Evolutionary conservation across 129 eudicot species (phyloP), one percentile per base, ranked within the genome.

Genomic region (Ambrosia trifida): DNA sequence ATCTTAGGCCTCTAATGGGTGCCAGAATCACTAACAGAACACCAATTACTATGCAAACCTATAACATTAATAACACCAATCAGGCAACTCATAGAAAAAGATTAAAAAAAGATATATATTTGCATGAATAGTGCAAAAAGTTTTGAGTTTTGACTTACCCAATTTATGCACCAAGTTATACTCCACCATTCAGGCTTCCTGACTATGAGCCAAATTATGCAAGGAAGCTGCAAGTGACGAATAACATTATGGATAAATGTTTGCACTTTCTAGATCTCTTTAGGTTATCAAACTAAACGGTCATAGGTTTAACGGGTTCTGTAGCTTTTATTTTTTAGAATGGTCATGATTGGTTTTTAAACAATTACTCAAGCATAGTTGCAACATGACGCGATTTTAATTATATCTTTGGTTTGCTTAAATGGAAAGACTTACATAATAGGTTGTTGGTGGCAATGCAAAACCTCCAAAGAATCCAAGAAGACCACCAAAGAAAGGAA

Each of bases 401-500:
- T 3, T 5, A 19, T 49, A 49, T 49, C 1, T 4, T 13, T 49
- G 19, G n/a, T n/a, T 49, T 49, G 4, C 7, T 49, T 49, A 18
- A 52, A 69, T 14, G 14, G 10, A n/a, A 43, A n/a, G 19, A 38
- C 85, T 84, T 65, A 89, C 93, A 50, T 36, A 86, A 63, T 86
- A 89, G 53, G 86, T 47, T 24, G 89, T 86, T 54, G 92, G 96
- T 54, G 90, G 88, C 76, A 86, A 76, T 57, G 94, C 94, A 76
- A 90, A 81, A 18, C 94, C 94, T 56, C 89, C 91, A 71, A 86
- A 89, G 85, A 89, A 89, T 72, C 92, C 89, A 65, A 89, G 82
- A 33, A 86, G 85, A 38, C 89, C 90, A 77, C 96, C 90, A 82
- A 89, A 86, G 83, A 86, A 86, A 17, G 93, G 96, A 73, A 89